A percentile compares a stretch with the other conserved stretches of the same genome.
Conservation (phyloP, 192 early-diverging fungal species). For the Podila minutissima region DNA sequence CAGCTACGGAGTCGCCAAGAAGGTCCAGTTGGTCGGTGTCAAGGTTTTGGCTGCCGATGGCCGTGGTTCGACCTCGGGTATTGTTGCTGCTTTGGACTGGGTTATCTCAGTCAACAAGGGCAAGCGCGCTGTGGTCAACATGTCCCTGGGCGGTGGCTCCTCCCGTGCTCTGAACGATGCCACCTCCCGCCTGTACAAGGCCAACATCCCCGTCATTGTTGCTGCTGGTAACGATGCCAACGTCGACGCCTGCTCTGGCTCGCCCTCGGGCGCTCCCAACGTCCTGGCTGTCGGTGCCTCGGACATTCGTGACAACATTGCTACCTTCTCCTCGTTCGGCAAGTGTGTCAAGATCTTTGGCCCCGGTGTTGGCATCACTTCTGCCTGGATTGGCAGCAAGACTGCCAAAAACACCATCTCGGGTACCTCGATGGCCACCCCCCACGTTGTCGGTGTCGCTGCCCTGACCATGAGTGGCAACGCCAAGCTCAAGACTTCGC, state of each 20-base stretch:
- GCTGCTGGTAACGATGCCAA: slow-evolving; percentile 77
- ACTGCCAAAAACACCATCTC: slow-evolving; percentile 88
- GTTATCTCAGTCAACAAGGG: slow-evolving; percentile 26
- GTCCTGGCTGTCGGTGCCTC: slow-evolving; percentile 91
- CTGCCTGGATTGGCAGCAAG: slow-evolving; percentile 80
- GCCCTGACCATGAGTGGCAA: slow-evolving; percentile 69
- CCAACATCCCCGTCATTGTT: slow-evolving; percentile 76
- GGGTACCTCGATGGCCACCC: slow-evolving; percentile 95
- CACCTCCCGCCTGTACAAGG: slow-evolving; percentile 58
- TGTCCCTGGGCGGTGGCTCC: slow-evolving; percentile 75
- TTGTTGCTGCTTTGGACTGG: slow-evolving; percentile 57
- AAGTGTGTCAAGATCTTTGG: slow-evolving; percentile 95
- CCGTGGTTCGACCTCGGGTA: slow-evolving; percentile 57
- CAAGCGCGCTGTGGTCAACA: slow-evolving; percentile 70
- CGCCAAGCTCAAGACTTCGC: slow-evolving; percentile 50
- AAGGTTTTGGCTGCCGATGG: slow-evolving; percentile 73
- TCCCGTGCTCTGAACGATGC: slow-evolving; percentile 72
- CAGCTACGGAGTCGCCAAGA: slow-evolving; percentile 79
- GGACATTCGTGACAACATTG: slow-evolving; percentile 79
- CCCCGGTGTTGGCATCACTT: slow-evolving; percentile 88
- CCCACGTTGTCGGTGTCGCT: slow-evolving; percentile 91
- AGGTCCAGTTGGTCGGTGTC: slow-evolving; percentile 70
- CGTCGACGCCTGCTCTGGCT: slow-evolving; percentile 70
- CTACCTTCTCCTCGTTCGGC: slow-evolving; percentile 86
- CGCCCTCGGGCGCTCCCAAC: slow-evolving; percentile 58